phyloP scores from a whole-genome alignment of 1,284 basidiomycete species.

The Ganoderma leucocontextum region DNA sequence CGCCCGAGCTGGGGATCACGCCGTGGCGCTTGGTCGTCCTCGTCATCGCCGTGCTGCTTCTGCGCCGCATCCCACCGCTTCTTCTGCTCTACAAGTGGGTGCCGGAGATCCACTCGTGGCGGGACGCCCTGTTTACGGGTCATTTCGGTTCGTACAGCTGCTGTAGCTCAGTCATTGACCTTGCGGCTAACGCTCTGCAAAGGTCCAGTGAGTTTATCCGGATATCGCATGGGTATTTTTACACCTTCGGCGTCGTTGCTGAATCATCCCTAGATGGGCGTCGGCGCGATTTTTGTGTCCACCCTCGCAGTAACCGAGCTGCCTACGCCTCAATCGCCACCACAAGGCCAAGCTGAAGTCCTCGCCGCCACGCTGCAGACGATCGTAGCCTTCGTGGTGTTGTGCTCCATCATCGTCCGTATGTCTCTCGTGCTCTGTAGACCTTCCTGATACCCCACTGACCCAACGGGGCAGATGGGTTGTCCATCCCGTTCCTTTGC shows the following conservation, averaged over 20 bases:
- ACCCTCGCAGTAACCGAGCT: conserved; percentile 78
- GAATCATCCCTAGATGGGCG: conserved; percentile 65
- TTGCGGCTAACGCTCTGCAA: background rate
- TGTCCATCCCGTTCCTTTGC: conserved; percentile 90
- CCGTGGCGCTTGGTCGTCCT: conserved; percentile 80
- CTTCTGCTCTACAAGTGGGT: conserved; percentile 82
- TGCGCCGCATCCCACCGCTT: conserved; percentile 83
- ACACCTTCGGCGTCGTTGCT: background rate
- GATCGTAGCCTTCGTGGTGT: conserved; percentile 85
- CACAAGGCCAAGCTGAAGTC: conserved; percentile 71
- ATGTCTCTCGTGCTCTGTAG: conserved; percentile 38
- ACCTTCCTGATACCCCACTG: background rate
- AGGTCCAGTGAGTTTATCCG: conserved; percentile 60
- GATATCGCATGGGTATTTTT: background rate
- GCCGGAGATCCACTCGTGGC: conserved; percentile 85
- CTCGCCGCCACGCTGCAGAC: conserved; percentile 78
- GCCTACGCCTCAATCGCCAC: conserved; percentile 64
- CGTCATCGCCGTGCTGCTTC: conserved; percentile 68
- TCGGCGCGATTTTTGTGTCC: conserved; percentile 87
- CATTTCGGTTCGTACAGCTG: conserved; percentile 70
- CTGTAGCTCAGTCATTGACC: background rate
- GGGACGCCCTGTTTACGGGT: conserved; percentile 84
- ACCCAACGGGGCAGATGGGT: conserved; percentile 65
- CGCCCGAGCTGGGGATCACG: conserved; percentile 67
- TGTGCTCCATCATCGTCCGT: conserved; percentile 86